Evolutionary conservation across 768 basidiomycete genomes (phyloP), one percentile per base, ranked within the genome.

Genomic region (Agrocybe chaxingu): DNA sequence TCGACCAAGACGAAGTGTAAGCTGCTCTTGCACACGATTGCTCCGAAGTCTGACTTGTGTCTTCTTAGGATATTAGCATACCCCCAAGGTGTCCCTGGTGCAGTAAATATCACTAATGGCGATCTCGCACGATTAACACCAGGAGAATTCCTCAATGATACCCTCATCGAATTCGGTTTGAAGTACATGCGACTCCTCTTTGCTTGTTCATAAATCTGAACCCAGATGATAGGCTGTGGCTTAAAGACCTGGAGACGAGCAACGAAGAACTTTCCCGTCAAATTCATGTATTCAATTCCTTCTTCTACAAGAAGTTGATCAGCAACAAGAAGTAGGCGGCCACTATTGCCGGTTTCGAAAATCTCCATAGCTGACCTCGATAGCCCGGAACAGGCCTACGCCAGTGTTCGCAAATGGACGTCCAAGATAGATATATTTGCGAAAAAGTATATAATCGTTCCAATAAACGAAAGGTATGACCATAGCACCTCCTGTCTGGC

Each of bases 261-360:
- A 63, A 86, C 53, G 84, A 86, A 2, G 75, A 75, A 11, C 68
- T 90, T 3, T 89, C 83, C 1, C 78, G 84, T 2, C 78, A 89
- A 57, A 76, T 95, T 1, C 87, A 98, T 60, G 79, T 98, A 3
- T 98, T 98, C 74, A 98, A 87, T 66, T 95, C 95, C 0, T 99
- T 98, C 70, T 98, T 99, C 69, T 98, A 95, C 74, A 92, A 95
- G 73, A 96, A 97, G 67, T 70, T 99, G 24, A 86, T 85, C 51
- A 47, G 53, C 24, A 51, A 55, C 4, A 62, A 57, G 51, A 59
- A 78, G 58, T 59, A 78, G 47, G 87, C 81, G 63, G 80, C 75
- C 84, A 85, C 63, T 35, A 73, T 62, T 19, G 33, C 44, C 30
- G 8, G 35, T 37, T 35, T 49, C 60, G 33, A 57, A 40, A 47